Base-by-base conservation (phyloP, 2,329 filamentous ascomycete species). In the Nemania abortiva region DNA sequence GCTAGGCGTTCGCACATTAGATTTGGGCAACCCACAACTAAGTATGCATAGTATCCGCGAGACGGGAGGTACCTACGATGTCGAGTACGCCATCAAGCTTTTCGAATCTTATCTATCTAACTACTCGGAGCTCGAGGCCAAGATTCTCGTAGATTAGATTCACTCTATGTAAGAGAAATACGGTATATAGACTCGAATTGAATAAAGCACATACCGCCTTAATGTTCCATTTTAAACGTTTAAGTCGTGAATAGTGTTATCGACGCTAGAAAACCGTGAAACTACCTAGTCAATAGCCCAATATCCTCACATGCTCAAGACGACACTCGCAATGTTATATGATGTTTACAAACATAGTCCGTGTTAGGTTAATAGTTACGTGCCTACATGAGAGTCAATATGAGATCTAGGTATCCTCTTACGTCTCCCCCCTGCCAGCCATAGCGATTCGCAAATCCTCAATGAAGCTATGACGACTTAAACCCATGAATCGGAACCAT, bases 1-100 rank as follows among this genome's bases (percentile, higher is more conserved):
- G 68, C 84, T 98, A 75, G 96, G 96, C 65, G 90, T 94, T 63
- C 87, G 96, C 70, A 98, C 96, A 1, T 85, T 99, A 53, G 96
- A 99, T 82, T 82, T 98, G 65, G 95, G 95, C 10, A 98, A 98
- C 82, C 91, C 95, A 31, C 95, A 98, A 84, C 85, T 98, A 72
- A 94, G 92, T 79, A 98, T 98, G 96, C 95, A 98, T 83, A 96
- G 92, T 78, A 98, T 98, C 77, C 90, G 96, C 63, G 96, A 98
- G 86, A 97, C 93, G 52, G 92, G 93, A 27, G 96, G 96, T 47
- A 90, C 91, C 1, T 89, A 94, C 75, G 95, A 99, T 82, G 92
- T 98, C 0, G 92, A 92, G 74, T 89, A 96, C 82, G 92, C 93
- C 0, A 90, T 97, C 72, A 91, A 91, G 77, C 80, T 99, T 62